Evolutionary conservation across 2,329 filamentous ascomycete species (phyloP).

Genomic region (Ophiostoma montium): DNA sequence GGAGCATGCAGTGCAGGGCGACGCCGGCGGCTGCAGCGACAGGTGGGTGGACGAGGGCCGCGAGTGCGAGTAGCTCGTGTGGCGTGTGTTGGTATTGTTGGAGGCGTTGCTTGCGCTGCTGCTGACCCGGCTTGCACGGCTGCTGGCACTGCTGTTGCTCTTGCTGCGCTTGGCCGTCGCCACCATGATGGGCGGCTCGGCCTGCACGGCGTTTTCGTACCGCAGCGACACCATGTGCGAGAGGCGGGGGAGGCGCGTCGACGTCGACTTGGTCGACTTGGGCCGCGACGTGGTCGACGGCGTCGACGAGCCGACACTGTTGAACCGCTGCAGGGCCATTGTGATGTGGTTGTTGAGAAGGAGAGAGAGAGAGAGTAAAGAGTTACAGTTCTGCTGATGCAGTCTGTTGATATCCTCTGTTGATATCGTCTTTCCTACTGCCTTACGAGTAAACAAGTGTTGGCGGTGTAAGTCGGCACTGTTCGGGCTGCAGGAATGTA

Average conservation of each 20-base stretch:
- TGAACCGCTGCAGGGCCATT: slow-evolving; percentile 27
- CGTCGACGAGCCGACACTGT: slow-evolving; percentile 27
- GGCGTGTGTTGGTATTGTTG: slow-evolving; percentile 16
- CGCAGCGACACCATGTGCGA: slow-evolving; percentile 36
- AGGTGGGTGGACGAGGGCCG: too few relatives aligned
- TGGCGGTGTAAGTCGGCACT: too few relatives aligned
- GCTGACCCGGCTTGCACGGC: slow-evolving; percentile 12
- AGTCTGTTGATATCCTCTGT: too few relatives aligned
- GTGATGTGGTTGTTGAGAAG: not conserved
- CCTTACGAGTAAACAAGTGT: too few relatives aligned
- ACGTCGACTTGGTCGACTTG: not conserved
- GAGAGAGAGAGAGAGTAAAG: not conserved
- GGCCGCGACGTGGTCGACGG: not conserved
- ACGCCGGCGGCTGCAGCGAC: too few relatives aligned
- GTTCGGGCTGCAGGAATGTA: too few relatives aligned
- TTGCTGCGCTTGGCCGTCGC: slow-evolving; percentile 15
- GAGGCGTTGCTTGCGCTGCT: slow-evolving; percentile 15
- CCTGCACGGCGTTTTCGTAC: slow-evolving; percentile 46
- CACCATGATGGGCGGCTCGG: slow-evolving; percentile 42
- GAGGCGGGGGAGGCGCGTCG: slow-evolving; percentile 25
- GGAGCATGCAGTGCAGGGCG: not conserved
- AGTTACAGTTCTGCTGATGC: not conserved
- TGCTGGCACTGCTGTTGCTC: not conserved
- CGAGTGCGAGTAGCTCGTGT: too few relatives aligned
- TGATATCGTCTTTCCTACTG: too few relatives aligned